Evolutionary conservation across 495 filamentous ascomycete species (phyloP).

Genomic region (Penicillium nucicola): DNA sequence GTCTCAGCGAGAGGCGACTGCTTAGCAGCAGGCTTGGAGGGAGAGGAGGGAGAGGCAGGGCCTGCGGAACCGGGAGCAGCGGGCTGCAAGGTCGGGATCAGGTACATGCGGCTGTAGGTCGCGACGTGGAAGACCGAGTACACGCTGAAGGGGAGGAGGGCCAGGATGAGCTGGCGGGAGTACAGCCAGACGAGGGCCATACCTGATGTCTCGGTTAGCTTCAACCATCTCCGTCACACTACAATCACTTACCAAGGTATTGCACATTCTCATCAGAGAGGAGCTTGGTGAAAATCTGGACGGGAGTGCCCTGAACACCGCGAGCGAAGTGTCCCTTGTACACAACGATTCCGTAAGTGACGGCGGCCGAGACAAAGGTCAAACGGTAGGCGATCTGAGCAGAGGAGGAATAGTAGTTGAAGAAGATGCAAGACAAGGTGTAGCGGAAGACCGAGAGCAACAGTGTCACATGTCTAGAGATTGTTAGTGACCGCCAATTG

Average conservation of each 20-base stretch:
- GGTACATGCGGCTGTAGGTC: slow-evolving; percentile 60
- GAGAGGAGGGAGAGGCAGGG: slow-evolving; percentile 55
- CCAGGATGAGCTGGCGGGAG: slow-evolving; percentile 80
- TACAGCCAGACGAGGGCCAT: slow-evolving; percentile 97
- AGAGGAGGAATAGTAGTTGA: slow-evolving; percentile 72
- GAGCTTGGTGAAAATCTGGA: slow-evolving; percentile 59
- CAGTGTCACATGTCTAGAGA: slow-evolving; percentile 71
- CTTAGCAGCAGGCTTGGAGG: slow-evolving; percentile 56
- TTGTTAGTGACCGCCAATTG: slow-evolving; percentile 15
- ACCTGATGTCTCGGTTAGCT: slow-evolving; percentile 45
- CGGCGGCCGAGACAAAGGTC: slow-evolving; percentile 82
- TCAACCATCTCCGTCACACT: not conserved
- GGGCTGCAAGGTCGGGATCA: slow-evolving; percentile 51
- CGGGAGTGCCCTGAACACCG: slow-evolving; percentile 57
- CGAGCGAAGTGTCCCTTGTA: slow-evolving; percentile 94
- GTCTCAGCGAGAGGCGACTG: slow-evolving; percentile 69
- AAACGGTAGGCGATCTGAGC: slow-evolving; percentile 82
- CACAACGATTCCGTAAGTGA: slow-evolving; percentile 97
- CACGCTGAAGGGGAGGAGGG: slow-evolving; percentile 89
- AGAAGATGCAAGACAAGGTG: slow-evolving; percentile 71
- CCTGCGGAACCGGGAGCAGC: slow-evolving; percentile 28
- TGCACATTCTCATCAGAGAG: slow-evolving; percentile 93
- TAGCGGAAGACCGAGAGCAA: slow-evolving; percentile 83
- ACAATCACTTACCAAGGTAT: slow-evolving; percentile 73
- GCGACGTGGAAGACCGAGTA: slow-evolving; percentile 98